Evolutionary conservation across 2,329 filamentous ascomycete species (phyloP), one percentile per base, ranked within the genome.

Genomic region (Scedosporium aurantiacum): DNA sequence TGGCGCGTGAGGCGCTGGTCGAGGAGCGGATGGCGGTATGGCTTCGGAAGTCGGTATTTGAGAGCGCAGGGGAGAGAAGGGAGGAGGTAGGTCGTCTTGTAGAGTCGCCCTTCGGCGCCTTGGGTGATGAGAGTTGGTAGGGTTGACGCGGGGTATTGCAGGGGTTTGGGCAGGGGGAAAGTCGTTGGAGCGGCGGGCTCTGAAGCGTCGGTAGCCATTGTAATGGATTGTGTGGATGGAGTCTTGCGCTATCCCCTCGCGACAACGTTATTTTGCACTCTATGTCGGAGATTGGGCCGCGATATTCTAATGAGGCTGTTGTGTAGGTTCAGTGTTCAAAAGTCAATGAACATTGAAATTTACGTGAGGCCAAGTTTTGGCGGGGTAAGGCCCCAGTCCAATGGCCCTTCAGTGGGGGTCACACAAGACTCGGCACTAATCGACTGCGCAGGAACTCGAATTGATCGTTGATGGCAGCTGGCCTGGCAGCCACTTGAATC

Each of bases 91-190:
- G 84, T 86, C 18, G 90, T 93, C 73, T 86, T 87, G 83, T 95
- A 97, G 70, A 99, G 84, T 66, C 93, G 90, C 63, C 90, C 92
- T 83, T 99, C 94, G 71, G 94, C 94, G 75, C 94, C 94, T 80
- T 97, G 94, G 62, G 90, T 87, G 67, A 97, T 84, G 69, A 96
- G 88, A 57, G 71, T 74, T 65, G 90, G 85, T 57, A 82, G 74
- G 67, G 78, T 73, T 45, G 83, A 78, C 64, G 82, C 77, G 71
- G 82, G 82, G 76, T 84, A 77, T 63, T 79, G 78, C 73, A 91
- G 87, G 66, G 87, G 81, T 40, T 78, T 73, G 43, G 87, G 87
- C 64, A 90, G 85, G 66, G 79, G 75, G 67, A 79, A 79, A 14
- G 58, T 37, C 18, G 40, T 47, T n/a, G 45, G 57, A 28, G 40